These are phyloP conservation scores for Plectosphaerella sp. DNA, from an alignment of 2,329 filamentous ascomycete genomes.

Conservation along the genomic window DNA sequence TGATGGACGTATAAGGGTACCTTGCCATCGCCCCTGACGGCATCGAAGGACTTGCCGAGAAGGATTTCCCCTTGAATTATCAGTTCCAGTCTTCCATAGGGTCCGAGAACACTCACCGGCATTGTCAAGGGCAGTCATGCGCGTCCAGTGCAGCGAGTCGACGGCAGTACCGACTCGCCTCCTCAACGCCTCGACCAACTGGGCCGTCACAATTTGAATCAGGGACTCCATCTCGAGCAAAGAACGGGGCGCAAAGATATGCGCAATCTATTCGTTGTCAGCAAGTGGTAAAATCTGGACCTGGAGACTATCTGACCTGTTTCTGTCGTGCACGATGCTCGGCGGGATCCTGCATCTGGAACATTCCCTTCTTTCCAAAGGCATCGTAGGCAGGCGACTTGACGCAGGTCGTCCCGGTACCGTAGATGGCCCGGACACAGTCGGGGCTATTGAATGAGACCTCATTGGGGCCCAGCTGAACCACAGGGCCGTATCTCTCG, in stretches of 20 bases:
- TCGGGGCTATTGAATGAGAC: constrained; percentile 19
- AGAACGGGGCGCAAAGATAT: constrained; percentile 7
- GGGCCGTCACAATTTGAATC: constrained; percentile 4
- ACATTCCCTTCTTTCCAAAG: constrained; percentile 4
- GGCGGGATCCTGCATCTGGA: constrained; percentile 12
- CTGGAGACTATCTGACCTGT: background rate
- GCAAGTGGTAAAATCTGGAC: background rate
- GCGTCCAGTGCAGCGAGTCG: constrained; percentile 11
- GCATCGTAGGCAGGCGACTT: background rate
- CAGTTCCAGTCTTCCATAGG: background rate
- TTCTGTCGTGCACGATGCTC: constrained; percentile 9
- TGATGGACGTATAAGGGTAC: constrained; percentile 10
- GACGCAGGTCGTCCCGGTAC: constrained; percentile 5
- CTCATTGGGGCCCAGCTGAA: constrained; percentile 23
- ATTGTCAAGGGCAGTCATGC: constrained; percentile 13
- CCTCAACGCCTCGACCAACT: constrained; percentile 1
- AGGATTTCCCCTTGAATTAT: constrained; percentile 4
- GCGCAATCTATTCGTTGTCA: constrained; percentile 1
- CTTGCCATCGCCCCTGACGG: constrained; percentile 5
- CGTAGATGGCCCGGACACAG: constrained; percentile 21
- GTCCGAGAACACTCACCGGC: background rate
- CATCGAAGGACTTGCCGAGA: constrained; percentile 9
- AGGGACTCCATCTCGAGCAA: constrained; percentile 11
- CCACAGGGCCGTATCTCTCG: constrained; percentile 22
- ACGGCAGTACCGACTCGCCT: constrained; percentile 2